Evolutionary conservation across 2,329 filamentous ascomycete species (phyloP).

Genomic region (Sporothrix euskadiensis): DNA sequence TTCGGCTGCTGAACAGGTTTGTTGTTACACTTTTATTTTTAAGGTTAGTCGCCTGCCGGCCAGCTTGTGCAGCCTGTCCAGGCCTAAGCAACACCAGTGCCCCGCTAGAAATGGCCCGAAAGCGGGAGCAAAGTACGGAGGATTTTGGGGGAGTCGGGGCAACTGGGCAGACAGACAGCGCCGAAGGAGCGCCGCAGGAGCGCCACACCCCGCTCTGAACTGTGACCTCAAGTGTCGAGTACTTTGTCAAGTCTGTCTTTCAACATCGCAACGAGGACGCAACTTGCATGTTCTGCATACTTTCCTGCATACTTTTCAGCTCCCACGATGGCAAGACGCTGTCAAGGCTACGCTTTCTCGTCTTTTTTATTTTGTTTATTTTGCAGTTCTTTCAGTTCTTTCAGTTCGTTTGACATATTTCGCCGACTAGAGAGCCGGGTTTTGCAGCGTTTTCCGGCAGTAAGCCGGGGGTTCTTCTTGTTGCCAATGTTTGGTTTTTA

Average conservation of each 20-base stretch:
- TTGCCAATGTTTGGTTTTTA: background rate
- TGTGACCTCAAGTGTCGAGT: slow-evolving; percentile 12
- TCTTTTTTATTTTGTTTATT: background rate
- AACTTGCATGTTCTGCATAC: background rate
- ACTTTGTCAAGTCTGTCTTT: background rate
- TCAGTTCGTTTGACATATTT: background rate
- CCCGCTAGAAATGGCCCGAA: slow-evolving; percentile 11
- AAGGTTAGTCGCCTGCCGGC: background rate
- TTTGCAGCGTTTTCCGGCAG: background rate
- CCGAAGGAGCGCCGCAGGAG: background rate
- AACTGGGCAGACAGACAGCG: background rate
- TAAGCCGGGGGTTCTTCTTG: background rate
- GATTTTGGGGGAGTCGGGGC: background rate
- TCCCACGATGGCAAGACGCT: background rate
- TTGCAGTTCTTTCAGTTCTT: background rate
- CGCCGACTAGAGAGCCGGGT: slow-evolving; percentile 7
- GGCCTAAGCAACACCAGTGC: background rate
- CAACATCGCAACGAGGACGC: background rate
- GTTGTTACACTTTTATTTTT: background rate
- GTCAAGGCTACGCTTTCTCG: background rate
- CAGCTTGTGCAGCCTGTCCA: too few relatives aligned
- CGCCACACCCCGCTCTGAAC: background rate
- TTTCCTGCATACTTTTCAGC: too few relatives aligned
- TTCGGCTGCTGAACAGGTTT: slow-evolving; percentile 11
- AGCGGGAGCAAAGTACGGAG: background rate